These are phyloP conservation scores for Adansonia grandidieri DNA, from an alignment of 441 rosid species.

Conservation along the genomic window DNA sequence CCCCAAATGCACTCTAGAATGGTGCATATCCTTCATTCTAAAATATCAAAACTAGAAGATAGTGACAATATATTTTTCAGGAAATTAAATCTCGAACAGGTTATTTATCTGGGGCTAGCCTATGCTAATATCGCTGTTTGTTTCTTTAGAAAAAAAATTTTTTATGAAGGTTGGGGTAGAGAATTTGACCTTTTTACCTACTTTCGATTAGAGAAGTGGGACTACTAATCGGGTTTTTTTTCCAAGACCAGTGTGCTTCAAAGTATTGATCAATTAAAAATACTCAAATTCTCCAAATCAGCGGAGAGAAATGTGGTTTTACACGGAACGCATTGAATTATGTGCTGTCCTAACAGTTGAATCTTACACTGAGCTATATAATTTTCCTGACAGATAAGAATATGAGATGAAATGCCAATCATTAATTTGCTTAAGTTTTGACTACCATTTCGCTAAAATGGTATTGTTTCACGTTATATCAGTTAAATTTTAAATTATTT, in stretches of 20 bases:
- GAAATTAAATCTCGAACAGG: not conserved
- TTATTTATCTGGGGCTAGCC: not conserved
- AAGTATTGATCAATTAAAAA: not conserved
- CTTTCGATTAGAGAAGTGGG: too few relatives aligned
- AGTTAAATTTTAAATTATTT: not conserved
- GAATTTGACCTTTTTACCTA: not conserved
- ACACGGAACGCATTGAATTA: not conserved
- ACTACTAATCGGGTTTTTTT: too few relatives aligned
- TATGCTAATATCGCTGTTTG: not conserved
- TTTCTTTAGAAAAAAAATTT: not conserved
- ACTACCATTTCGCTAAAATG: too few relatives aligned
- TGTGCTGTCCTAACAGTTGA: not conserved
- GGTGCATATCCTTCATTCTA: not conserved
- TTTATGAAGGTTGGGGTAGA: not conserved
- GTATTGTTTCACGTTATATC: not conserved
- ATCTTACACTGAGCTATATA: not conserved
- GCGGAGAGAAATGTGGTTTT: not conserved
- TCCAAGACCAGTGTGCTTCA: not conserved
- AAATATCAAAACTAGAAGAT: not conserved
- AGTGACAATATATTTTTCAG: too few relatives aligned
- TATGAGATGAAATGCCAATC: constrained; percentile 6
- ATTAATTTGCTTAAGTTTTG: constrained; percentile 15
- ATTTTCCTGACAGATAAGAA: constrained; percentile 13
- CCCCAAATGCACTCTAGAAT: not conserved
- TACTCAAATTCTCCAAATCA: not conserved